Evolutionary conservation across 768 basidiomycete species (phyloP).

Genomic region (Amanita rimosa): DNA sequence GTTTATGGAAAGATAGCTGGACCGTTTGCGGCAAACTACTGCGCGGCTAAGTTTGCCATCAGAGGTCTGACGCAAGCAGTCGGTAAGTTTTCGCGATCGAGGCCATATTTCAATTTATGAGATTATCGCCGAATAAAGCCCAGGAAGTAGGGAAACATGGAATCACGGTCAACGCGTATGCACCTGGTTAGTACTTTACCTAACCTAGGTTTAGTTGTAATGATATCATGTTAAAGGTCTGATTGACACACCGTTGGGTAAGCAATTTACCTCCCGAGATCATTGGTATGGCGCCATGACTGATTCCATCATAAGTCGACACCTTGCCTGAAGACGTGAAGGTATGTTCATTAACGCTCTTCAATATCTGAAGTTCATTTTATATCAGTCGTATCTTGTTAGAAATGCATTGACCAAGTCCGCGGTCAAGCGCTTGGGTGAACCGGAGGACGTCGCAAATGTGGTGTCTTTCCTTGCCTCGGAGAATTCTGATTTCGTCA

Average conservation of each 20-base stretch:
- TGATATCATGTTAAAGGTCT: background rate
- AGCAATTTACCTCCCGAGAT: background rate
- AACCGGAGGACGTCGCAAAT: constrained; percentile 20
- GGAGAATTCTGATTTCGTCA: constrained; percentile 16
- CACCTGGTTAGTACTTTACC: constrained; percentile 16
- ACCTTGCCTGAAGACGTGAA: background rate
- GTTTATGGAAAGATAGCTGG: constrained; percentile 18
- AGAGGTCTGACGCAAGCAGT: constrained; percentile 27
- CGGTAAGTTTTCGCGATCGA: constrained; percentile 14
- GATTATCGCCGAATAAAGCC: constrained; percentile 13
- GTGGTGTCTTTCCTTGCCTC: constrained; percentile 25
- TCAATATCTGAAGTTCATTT: background rate
- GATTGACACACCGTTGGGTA: background rate
- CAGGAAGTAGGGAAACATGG: constrained; percentile 22
- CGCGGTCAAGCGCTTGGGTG: constrained; percentile 1
- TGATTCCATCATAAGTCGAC: background rate
- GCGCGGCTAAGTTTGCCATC: constrained; percentile 27
- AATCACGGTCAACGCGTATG: constrained; percentile 33
- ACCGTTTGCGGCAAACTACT: constrained; percentile 15
- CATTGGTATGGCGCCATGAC: background rate
- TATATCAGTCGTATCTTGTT: background rate
- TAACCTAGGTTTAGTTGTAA: no score
- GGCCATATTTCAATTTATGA: no score
- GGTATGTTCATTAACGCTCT: background rate
- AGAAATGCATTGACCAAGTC: no score